Evolutionary conservation across 2,329 filamentous ascomycete genomes (phyloP), one percentile per base, ranked within the genome.

Genomic region (Alternaria sp.): DNA sequence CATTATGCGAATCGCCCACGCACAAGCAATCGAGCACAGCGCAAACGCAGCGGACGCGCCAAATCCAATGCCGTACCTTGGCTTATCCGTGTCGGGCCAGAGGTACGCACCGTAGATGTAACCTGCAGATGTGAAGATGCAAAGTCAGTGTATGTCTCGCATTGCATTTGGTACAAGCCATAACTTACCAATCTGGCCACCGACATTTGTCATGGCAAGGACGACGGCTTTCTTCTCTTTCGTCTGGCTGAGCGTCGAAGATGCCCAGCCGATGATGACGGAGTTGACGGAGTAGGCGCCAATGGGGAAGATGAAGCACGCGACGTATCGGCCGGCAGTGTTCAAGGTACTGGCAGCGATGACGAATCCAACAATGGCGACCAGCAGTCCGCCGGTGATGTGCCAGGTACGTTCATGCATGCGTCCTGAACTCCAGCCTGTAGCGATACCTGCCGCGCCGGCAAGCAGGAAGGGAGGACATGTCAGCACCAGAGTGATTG

Each of bases 401-500:
- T 85, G 83, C 81, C 81, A 84, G 0, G 82, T 83, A 12, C 82
- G 78, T 64, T 85, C 83, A 51, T 84, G 80, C 51, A 81, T 72
- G 2, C 79, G 78, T 0, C 83, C 85, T 3, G 83, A 85, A 54
- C 78, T 84, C 80, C 82, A 85, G 1, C 82, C 83, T 9, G 82
- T 80, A 6, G 79, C 63, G 38, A 86, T 81, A 9, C 82, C 82
- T 2, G 80, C 79, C 0, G 76, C 79, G 12, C 82, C 83, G 1
- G 84, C 84, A 34, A 76, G 62, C 22, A 77, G 59, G 57, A 84
- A 86, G 0, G 85, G 85, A 0, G 85, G 85, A 58, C 81, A 83
- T 1, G 74, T 75, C 4, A 77, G 59, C 11, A 77, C 69, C 7
- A 77, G 73, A 0, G 80, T 79, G 41, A 71, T 68, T 14, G 75